Conservation (phyloP, 1,284 basidiomycete species). For the Coriolopsis trogii region DNA sequence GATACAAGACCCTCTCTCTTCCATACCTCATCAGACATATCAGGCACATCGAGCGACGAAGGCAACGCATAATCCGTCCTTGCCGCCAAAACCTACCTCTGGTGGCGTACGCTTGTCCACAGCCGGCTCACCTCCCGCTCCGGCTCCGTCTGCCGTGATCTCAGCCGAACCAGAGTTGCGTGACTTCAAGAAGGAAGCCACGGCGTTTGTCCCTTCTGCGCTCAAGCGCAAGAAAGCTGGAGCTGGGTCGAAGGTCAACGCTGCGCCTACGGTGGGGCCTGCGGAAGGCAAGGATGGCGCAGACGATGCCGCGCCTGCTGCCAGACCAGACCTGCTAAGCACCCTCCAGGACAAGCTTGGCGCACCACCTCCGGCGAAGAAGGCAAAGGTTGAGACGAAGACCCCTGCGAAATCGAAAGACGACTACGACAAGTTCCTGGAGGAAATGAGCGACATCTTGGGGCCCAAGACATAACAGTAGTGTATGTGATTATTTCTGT, state of each 20-base stretch:
- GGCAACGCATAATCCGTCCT: slow-evolving; percentile 30
- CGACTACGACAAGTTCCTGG: slow-evolving; percentile 77
- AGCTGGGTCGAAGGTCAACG: slow-evolving; percentile 52
- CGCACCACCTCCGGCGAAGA: slow-evolving; percentile 32
- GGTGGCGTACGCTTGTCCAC: slow-evolving; percentile 25
- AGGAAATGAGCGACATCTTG: slow-evolving; percentile 69
- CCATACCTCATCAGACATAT: slow-evolving; percentile 65
- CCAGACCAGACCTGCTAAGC: slow-evolving; percentile 67
- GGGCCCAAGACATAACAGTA: background rate
- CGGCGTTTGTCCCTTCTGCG: slow-evolving; percentile 80
- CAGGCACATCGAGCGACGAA: slow-evolving; percentile 57
- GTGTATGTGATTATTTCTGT: too few relatives aligned
- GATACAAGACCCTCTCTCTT: slow-evolving; percentile 66
- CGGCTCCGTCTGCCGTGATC: slow-evolving; percentile 62
- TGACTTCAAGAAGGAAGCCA: slow-evolving; percentile 91
- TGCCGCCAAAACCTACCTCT: slow-evolving; percentile 21
- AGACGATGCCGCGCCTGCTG: slow-evolving; percentile 30
- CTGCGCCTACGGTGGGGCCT: slow-evolving; percentile 56
- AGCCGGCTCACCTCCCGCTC: slow-evolving; percentile 9
- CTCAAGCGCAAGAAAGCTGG: slow-evolving; percentile 65
- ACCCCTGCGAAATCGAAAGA: slow-evolving; percentile 49
- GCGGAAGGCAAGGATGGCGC: slow-evolving; percentile 37
- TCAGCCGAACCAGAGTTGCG: slow-evolving; percentile 84
- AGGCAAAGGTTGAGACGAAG: slow-evolving; percentile 32
- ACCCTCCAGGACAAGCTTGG: slow-evolving; percentile 59